These are phyloP conservation scores for Monosporascus sp. DNA, from an alignment of 2,329 filamentous ascomycete genomes.

Conservation along the genomic window DNA sequence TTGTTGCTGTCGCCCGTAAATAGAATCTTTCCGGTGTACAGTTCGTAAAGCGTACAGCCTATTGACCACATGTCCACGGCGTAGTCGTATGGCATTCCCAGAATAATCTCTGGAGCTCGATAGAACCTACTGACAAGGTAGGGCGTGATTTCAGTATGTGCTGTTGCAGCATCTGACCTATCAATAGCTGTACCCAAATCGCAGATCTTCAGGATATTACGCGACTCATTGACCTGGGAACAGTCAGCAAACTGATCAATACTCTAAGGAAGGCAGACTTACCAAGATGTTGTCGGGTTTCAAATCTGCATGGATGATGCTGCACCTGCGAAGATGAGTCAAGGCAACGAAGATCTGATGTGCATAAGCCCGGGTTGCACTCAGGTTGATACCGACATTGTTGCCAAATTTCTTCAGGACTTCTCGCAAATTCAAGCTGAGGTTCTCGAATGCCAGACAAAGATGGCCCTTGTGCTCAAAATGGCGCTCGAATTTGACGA, in stretches of 20 bases:
- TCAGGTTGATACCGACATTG: conserved; percentile 85
- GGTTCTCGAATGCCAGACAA: conserved; percentile 94
- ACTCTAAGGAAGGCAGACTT: conserved; percentile 18
- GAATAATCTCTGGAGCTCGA: conserved; percentile 90
- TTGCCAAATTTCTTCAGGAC: conserved; percentile 94
- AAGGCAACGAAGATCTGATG: conserved; percentile 91
- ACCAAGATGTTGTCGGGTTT: conserved; percentile 97
- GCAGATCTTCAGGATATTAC: conserved; percentile 86
- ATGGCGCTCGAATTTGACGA: conserved; percentile 78
- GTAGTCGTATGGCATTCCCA: conserved; percentile 94
- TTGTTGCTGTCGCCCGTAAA: conserved; percentile 96
- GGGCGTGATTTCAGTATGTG: conserved; percentile 78
- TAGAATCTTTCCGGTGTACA: conserved; percentile 95
- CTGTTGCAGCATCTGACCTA: conserved; percentile 67
- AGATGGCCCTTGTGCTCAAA: conserved; percentile 95
- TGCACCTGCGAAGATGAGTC: conserved; percentile 82
- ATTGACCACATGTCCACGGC: conserved; percentile 97
- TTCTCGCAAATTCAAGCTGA: conserved; percentile 88
- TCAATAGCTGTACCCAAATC: conserved; percentile 96
- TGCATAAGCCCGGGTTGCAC: conserved; percentile 81
- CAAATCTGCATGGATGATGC: conserved; percentile 90
- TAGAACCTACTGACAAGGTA: conserved; percentile 98
- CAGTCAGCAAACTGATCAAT: conserved; percentile 19
- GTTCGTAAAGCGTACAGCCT: conserved; percentile 92
- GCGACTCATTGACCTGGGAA: conserved; percentile 65